Base-by-base conservation (phyloP, 805 yeast species). In the Candida corydali region DNA sequence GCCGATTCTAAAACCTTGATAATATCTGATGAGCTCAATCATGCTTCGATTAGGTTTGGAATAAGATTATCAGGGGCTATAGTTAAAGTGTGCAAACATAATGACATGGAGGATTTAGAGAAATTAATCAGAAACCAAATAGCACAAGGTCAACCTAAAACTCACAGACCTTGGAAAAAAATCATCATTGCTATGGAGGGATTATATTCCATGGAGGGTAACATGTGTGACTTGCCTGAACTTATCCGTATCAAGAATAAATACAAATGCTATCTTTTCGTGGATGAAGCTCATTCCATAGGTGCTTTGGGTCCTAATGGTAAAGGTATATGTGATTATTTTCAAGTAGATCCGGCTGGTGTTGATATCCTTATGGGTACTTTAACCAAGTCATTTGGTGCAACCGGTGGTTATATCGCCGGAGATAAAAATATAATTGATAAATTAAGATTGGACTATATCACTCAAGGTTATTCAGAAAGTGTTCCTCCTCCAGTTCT, bases 281-380 rank as follows among this genome's bases (percentile, higher is more conserved):
- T 94, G 43, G 99, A 93, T 59, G 99, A 93, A 61, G 98, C 98
- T 9, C 99, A 93, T 61, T 91, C 98, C 4, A 83, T 93, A 52
- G 99, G 99, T 51, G 98, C 98, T n/a, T 74, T 93, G 65, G 99
- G 99, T 19, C 93, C 94, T 29, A 64, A 65, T 36, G 98, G 98
- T 31, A 80, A 85, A 54, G 99, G 99, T 54, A 83, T 93, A 25
- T 89, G 97, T 66, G 98, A 93, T 54, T 86, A 86, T 63, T 93
- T 85, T 59, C 82, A 82, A 37, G 76, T 93, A 33, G 74, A 79
- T 45, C 91, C 98, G 27, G 57, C 64, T 9, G 76, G 76, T 29
- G 70, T 93, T 39, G 99, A 93, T 63, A 67, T 93, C 44, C 64
- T 93, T 47, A 93, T 93, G 99, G 99, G 99, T 34, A 93, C 99